phyloP scores from a whole-genome alignment of 2,329 filamentous ascomycete genomes.

The Diplodia seriata region DNA sequence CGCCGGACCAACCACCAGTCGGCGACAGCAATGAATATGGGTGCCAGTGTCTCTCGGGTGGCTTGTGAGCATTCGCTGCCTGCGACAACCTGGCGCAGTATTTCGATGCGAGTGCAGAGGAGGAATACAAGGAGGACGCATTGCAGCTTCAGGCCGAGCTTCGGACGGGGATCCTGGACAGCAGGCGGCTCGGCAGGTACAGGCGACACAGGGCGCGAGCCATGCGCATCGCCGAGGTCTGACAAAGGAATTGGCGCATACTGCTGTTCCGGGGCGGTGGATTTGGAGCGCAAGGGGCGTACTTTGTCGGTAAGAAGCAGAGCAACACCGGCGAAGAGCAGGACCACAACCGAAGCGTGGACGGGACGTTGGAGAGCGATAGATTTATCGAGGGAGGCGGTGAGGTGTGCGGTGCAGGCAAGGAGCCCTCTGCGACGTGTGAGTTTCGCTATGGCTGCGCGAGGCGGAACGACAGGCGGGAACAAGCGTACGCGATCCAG shows the following conservation, averaged over 20 bases:
- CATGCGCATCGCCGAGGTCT: constrained; percentile 8
- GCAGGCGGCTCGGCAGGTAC: not conserved
- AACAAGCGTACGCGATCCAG: constrained; percentile 14
- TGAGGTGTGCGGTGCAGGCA: constrained; percentile 44
- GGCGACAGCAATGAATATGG: constrained; percentile 9
- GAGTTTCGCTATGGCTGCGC: not conserved
- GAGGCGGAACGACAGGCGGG: not conserved
- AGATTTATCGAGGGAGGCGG: constrained; percentile 42
- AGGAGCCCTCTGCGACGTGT: constrained; percentile 43
- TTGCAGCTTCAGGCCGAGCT: constrained; percentile 6
- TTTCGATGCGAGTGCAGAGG: constrained; percentile 42
- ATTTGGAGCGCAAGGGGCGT: constrained; percentile 5
- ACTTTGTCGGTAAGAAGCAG: constrained; percentile 35
- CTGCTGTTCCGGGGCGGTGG: constrained; percentile 31
- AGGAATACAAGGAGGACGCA: constrained; percentile 40
- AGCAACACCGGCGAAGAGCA: constrained; percentile 45
- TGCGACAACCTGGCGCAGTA: constrained; percentile 42
- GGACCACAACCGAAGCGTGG: constrained; percentile 43
- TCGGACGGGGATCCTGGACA: not conserved
- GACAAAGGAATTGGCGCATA: constrained; percentile 44
- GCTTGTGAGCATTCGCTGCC: constrained; percentile 43
- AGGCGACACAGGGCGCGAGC: not conserved
- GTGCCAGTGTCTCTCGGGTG: not conserved
- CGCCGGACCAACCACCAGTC: constrained; percentile 13
- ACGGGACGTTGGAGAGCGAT: constrained; percentile 48